Percentiles rank a stretch among this genome's conserved stretches.
phyloP scores from a whole-genome alignment of 1,139 yeast species.

The Lodderomyces parapsilosis region DNA sequence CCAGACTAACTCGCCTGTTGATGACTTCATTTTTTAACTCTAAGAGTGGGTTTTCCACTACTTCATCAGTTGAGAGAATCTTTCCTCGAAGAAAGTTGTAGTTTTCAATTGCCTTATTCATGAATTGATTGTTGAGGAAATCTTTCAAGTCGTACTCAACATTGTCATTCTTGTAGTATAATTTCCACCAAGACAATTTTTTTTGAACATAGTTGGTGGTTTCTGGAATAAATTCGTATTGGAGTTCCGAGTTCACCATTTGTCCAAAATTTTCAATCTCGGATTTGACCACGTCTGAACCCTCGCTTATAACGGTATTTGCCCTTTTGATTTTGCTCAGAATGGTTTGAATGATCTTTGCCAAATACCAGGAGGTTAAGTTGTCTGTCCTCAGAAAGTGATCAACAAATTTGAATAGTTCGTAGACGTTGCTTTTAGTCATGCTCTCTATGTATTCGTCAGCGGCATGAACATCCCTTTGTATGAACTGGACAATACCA shows the following conservation, averaged over 20 bases:
- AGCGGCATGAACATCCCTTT: slow-evolving; percentile 34
- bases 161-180: slow-evolving; percentile 45
- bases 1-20: slow-evolving; percentile 25
- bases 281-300: slow-evolving; percentile 10
- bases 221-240: slow-evolving; percentile 32
- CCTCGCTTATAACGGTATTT: slow-evolving; percentile 5
- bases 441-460: slow-evolving; percentile 28
- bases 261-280: slow-evolving; percentile 32
- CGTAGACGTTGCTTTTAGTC: slow-evolving; percentile 37
- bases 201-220: slow-evolving; percentile 29
- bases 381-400: slow-evolving; percentile 26
- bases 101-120: slow-evolving; percentile 40
- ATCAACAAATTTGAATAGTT: slow-evolving; percentile 32
- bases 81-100: slow-evolving; percentile 41
- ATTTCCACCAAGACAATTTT: slow-evolving; percentile 44
- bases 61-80: slow-evolving; percentile 23
- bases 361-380: slow-evolving; percentile 25
- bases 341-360: slow-evolving; percentile 18
- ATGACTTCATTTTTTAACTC: slow-evolving; percentile 31
- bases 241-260: slow-evolving; percentile 39
- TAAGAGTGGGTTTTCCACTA: slow-evolving; percentile 30
- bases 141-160: slow-evolving; percentile 47
- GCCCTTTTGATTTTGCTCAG: slow-evolving; percentile 7
- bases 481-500: slow-evolving; percentile 33
- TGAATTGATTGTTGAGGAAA: slow-evolving; percentile 33